Base-by-base conservation (phyloP, 129 eudicot species). In the Flaveria linearis region DNA sequence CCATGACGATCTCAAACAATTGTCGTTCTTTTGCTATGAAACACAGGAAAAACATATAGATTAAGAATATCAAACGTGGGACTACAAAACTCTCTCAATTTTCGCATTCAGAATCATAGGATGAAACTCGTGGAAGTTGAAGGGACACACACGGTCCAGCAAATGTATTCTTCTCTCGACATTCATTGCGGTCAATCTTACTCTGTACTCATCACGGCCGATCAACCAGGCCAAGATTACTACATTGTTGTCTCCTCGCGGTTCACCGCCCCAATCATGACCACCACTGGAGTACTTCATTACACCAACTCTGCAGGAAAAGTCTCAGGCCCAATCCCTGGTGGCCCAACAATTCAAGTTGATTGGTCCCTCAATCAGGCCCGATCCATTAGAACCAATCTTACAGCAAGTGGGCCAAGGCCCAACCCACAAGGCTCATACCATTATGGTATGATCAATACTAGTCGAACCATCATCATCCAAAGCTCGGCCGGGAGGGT, bases 381-480 rank as follows among this genome's bases (percentile, higher is more conserved):
- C 73, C 93, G 97, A 14, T 75, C 97, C 60, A 78, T 78, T 1
- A 90, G 98, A 83, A 87, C 91, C 66, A 94, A 94, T 72, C 96
- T 94, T 33, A 88, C 98, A 55, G 98, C 98, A 39, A 94, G 98
- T 85, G 97, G 98, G 68, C 98, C 98, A 28, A 91, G 98, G 73
- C 98, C 98, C 33, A 94, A 94, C 80, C 98, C 98, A 45, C 98
- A 94, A 69, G 98, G 98, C 1, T 94, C 98, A 13, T 94, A 94
- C 84, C 98, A 91, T 72, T 94, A 94, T 77, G 98, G 98, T 3
- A 84, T 91, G 88, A 83, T 94, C 13, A 87, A 84, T 85, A 89
- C 93, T 3, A 72, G 86, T 56, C 82, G 80, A 77, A 94, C 98
- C 20, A 94, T 94, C 47, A 86, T 87, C 78, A 69, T 94, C 23